Evolutionary conservation across 208 protist species (phyloP).

Genomic region (Leishmania tarentolae): DNA sequence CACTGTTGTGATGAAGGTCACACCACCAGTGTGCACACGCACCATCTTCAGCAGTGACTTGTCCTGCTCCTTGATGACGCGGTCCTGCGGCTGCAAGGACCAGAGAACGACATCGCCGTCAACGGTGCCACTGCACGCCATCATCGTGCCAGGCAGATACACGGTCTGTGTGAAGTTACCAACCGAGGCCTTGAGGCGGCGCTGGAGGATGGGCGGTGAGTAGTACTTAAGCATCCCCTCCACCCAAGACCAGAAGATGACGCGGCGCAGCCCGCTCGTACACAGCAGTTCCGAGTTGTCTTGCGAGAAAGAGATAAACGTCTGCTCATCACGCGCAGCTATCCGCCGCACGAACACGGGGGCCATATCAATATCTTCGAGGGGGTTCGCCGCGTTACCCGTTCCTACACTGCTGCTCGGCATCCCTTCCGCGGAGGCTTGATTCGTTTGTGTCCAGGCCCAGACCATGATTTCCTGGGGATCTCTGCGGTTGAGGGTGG

Average conservation of each 20-base stretch:
- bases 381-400: constrained; percentile 10
- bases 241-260: constrained; percentile 92
- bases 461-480: constrained; percentile 93
- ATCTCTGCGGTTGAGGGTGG: constrained; percentile 76
- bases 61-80: constrained; percentile 85
- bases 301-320: constrained; percentile 78
- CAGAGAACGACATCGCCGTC: constrained; percentile 94
- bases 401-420: constrained; percentile 7
- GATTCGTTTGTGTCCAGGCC: constrained; percentile 73
- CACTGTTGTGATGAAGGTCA: constrained; percentile 83
- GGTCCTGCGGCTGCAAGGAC: constrained; percentile 78
- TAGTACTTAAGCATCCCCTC: constrained; percentile 88
- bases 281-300: constrained; percentile 82
- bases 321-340: constrained; percentile 86
- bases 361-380: constrained; percentile 24
- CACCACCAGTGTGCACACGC: constrained; percentile 75
- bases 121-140: constrained; percentile 90
- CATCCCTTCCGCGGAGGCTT: background rate
- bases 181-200: constrained; percentile 70
- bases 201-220: constrained; percentile 78
- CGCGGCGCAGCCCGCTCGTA: constrained; percentile 87
- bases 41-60: constrained; percentile 94
- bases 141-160: constrained; percentile 83
- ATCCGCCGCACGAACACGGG: constrained; percentile 78
- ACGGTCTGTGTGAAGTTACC: constrained; percentile 91